Evolutionary conservation across 2,329 filamentous ascomycete species (phyloP), one percentile per base, ranked within the genome.

Genomic region (Chlorencoelia australis): DNA sequence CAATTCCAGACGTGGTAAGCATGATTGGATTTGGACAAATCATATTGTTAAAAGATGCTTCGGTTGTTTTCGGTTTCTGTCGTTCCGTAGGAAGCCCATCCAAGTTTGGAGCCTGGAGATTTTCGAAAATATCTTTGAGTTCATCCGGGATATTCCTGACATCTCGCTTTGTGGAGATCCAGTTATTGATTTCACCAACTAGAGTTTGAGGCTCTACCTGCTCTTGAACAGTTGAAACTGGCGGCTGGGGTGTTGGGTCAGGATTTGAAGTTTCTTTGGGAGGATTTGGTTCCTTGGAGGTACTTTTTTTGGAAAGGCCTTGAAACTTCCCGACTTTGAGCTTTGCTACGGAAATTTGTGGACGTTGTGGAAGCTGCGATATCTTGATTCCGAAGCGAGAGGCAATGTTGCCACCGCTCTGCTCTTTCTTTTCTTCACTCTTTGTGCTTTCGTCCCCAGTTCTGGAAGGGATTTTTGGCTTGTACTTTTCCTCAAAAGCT

Each of bases 1-100:
- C 46, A 31, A 55, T 54, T 6, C 53, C 53, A 8, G 52, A 52
- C 30, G 43, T 53, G 44, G 45, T 54, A 35, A 55, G 37, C 33
- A 43, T 48, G 33, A 59, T 58, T 20, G 55, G 56, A 39, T 58
- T 58, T 14, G 55, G 56, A 6, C 50, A 59, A 28, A 56, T 55
- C 41, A 50, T 58, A 9, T 49, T 39, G 14, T 7, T 31, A n/a
- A 13, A 14, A 30, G 33, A 26, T 10, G 20, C 14, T 21, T 28
- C 27, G 14, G 25, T 22, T 37, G 9, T 37, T 24, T 37, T 27
- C 20, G 18, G 30, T 33, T 35, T 39, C 13, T 40, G 19, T 32
- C 24, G 21, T 42, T 22, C 29, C 17, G 37, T 14, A 22, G 13
- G 27, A 10, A 16, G n/a, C n/a, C 22, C 22, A 29, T 36, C 29